Percentiles rank a stretch among this genome's conserved stretches.
Conservation (phyloP, 208 protist species). For the Naegleria fowleri region DNA sequence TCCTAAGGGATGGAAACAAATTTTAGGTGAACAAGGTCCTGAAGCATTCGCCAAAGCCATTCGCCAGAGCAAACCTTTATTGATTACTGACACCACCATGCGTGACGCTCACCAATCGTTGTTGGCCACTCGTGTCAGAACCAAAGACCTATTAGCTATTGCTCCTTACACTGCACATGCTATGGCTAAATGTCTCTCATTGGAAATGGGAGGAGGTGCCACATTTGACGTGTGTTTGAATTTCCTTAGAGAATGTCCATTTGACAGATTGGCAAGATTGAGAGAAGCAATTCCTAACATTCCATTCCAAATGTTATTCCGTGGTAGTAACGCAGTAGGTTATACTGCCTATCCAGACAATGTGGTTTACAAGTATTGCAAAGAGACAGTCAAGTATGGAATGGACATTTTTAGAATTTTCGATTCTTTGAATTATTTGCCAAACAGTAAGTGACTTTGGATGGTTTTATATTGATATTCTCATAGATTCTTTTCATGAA, state of each 20-base stretch:
- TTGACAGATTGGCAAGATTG: slow-evolving; percentile 44
- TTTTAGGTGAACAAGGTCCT: slow-evolving; percentile 51
- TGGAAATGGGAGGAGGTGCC: slow-evolving; percentile 69
- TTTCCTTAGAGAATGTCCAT: slow-evolving; percentile 77
- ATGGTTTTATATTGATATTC: too few relatives aligned
- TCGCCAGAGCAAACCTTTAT: slow-evolving; percentile 30
- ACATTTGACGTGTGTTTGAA: slow-evolving; percentile 68
- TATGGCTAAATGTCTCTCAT: slow-evolving; percentile 26
- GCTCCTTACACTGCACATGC: slow-evolving; percentile 42
- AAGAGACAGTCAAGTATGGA: slow-evolving; percentile 56
- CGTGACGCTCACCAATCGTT: slow-evolving; percentile 69
- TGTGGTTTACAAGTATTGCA: slow-evolving; percentile 66
- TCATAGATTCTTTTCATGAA: too few relatives aligned
- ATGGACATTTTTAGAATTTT: slow-evolving; percentile 86
- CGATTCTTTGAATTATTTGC: slow-evolving; percentile 77
- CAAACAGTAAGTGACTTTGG: slow-evolving; percentile 43
- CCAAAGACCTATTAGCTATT: slow-evolving; percentile 63
- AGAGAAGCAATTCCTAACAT: slow-evolving; percentile 71
- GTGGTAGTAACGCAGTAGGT: slow-evolving; percentile 78
- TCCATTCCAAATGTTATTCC: slow-evolving; percentile 81
- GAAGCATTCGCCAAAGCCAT: slow-evolving; percentile 57
- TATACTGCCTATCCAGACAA: slow-evolving; percentile 84
- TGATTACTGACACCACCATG: slow-evolving; percentile 73
- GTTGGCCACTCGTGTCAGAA: slow-evolving; percentile 75
- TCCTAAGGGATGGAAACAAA: slow-evolving; percentile 42